These are phyloP conservation scores for Synura sp. DNA, from an alignment of 352 stramenopile genomes.

Conservation along the genomic window DNA sequence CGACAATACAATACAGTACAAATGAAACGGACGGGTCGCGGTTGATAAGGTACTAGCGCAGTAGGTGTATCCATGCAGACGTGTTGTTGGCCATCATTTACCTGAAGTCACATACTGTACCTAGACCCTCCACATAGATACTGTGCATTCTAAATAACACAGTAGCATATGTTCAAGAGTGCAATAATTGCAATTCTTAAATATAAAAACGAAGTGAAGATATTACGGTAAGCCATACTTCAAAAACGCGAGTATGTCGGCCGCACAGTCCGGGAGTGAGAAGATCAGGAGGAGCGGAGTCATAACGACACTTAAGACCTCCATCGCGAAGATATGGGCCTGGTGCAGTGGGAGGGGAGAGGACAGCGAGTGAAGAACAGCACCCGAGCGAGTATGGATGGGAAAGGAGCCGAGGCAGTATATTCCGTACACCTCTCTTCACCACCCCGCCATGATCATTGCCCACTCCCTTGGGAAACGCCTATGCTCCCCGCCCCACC, in stretches of 20 bases:
- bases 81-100: constrained; percentile 22
- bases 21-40: too few species aligned
- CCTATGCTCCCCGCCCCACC: too few species aligned
- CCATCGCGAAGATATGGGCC: constrained; percentile 50
- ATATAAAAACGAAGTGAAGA: background rate
- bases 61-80: background rate
- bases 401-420: too few species aligned
- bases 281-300: constrained; percentile 93
- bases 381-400: too few species aligned
- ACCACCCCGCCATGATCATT: too few species aligned
- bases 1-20: too few species aligned
- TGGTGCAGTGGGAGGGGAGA: too few species aligned
- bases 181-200: background rate
- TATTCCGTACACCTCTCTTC: too few species aligned
- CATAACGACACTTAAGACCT: constrained; percentile 85
- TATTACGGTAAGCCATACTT: constrained; percentile 46
- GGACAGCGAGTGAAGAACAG: too few species aligned
- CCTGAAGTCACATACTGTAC: constrained; percentile 83
- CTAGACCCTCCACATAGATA: constrained; percentile 78
- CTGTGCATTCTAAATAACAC: constrained; percentile 61
- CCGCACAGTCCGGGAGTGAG: constrained; percentile 77
- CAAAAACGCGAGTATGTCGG: constrained; percentile 87
- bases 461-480: too few species aligned
- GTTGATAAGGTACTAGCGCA: background rate
- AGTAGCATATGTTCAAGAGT: too few species aligned